Evolutionary conservation across 352 stramenopile species (phyloP).

Genomic region (Pythium oligandrum): DNA sequence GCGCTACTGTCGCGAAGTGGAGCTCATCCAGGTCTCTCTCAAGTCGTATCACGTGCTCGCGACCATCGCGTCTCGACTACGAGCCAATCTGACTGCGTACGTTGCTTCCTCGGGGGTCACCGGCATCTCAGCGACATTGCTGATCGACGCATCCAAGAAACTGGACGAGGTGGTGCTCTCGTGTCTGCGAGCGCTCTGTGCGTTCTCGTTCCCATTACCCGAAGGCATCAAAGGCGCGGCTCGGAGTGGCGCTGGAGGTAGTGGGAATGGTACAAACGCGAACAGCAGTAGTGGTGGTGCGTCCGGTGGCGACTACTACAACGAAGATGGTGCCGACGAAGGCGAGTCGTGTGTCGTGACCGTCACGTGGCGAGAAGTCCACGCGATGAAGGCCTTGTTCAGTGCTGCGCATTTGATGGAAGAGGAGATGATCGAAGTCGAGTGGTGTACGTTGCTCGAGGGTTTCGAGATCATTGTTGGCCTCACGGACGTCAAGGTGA

Average conservation of each 20-base stretch:
- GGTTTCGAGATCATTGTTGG: slow-evolving; percentile 81
- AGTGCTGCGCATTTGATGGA: slow-evolving; percentile 83
- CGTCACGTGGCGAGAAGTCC: slow-evolving; percentile 79
- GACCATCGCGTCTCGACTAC: slow-evolving; percentile 64
- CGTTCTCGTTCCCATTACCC: slow-evolving; percentile 75
- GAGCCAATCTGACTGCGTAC: slow-evolving; percentile 34
- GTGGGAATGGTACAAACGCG: slow-evolving; percentile 25
- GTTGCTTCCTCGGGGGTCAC: background rate
- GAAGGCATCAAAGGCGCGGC: slow-evolving; percentile 14
- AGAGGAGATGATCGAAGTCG: slow-evolving; percentile 65
- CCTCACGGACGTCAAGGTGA: slow-evolving; percentile 64
- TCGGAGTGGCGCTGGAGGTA: slow-evolving; percentile 10
- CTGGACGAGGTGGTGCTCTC: slow-evolving; percentile 77
- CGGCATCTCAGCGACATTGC: slow-evolving; percentile 17
- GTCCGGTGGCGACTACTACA: slow-evolving; percentile 16
- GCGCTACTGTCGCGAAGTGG: slow-evolving; percentile 73
- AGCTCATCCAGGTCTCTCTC: slow-evolving; percentile 76
- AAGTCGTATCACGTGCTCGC: slow-evolving; percentile 83
- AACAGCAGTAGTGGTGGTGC: slow-evolving; percentile 4
- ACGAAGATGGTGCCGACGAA: slow-evolving; percentile 39
- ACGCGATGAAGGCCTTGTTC: slow-evolving; percentile 87
- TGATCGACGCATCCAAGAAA: slow-evolving; percentile 35
- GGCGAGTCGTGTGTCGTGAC: slow-evolving; percentile 58
- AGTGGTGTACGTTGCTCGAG: slow-evolving; percentile 75
- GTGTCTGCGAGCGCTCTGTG: slow-evolving; percentile 65